These are phyloP conservation scores for Cyclotella baltica DNA, from an alignment of 108 stramenopile species.

Conservation along the genomic window DNA sequence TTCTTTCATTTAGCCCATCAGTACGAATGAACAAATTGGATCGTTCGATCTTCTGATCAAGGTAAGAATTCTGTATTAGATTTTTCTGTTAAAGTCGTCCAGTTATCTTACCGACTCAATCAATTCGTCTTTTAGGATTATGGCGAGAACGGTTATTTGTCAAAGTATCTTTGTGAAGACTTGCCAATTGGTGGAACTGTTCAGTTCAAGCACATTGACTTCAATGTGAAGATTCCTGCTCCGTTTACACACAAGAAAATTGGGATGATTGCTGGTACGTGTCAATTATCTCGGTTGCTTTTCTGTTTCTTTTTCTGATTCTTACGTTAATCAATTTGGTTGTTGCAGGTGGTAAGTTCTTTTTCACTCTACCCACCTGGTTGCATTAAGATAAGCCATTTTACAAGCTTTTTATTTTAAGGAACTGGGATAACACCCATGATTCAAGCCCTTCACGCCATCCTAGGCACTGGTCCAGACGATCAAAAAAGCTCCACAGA, in stretches of 20 bases:
- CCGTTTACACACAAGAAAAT: conserved; percentile 80
- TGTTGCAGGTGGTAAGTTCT: not conserved
- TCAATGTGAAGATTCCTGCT: conserved; percentile 92
- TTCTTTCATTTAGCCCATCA: conserved; percentile 62
- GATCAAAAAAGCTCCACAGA: conserved; percentile 48
- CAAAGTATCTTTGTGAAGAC: conserved; percentile 62
- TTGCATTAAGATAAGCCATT: not conserved
- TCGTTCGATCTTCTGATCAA: conserved; percentile 94
- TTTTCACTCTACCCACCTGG: not conserved
- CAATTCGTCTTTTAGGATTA: conserved; percentile 59
- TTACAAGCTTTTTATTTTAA: not conserved
- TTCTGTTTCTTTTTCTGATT: not conserved
- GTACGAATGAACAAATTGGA: conserved; percentile 87
- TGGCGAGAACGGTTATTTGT: conserved; percentile 66
- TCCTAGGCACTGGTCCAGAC: conserved; percentile 76
- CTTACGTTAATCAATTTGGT: not conserved
- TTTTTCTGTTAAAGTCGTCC: not conserved
- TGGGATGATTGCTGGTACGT: conserved; percentile 92
- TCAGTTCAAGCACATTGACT: conserved; percentile 86
- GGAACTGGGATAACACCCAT: conserved; percentile 99
- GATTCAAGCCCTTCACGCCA: conserved; percentile 95
- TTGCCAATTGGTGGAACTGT: conserved; percentile 54
- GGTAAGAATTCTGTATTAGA: not conserved
- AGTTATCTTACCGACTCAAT: too few relatives aligned
- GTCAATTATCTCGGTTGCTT: not conserved